Percentiles rank a stretch among this genome's conserved stretches.
These are phyloP conservation scores for Neocatenulostroma microsporum DNA, from an alignment of 2,329 filamentous ascomycete species.

Conservation along the genomic window DNA sequence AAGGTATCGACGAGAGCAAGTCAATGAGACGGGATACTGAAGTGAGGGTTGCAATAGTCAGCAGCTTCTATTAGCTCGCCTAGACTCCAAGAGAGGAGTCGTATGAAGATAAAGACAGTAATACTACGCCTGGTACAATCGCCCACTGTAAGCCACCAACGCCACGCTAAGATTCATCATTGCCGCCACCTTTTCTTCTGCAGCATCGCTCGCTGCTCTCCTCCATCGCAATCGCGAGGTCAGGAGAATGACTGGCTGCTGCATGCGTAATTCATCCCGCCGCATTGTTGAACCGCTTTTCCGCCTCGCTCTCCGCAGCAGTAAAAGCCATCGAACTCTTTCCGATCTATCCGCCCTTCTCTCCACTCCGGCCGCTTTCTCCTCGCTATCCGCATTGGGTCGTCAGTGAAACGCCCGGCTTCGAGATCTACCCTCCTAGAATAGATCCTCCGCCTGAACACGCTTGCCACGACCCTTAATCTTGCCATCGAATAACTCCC, in stretches of 20 bases:
- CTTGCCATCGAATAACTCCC: constrained; percentile 28
- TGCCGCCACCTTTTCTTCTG: background rate
- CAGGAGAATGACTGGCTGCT: background rate
- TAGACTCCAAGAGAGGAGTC: no score
- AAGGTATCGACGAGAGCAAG: background rate
- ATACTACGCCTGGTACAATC: background rate
- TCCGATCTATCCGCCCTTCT: no score
- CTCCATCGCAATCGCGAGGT: background rate
- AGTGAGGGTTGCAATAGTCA: constrained; percentile 1
- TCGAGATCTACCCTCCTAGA: no score
- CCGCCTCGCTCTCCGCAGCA: no score
- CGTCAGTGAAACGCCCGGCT: constrained; percentile 43
- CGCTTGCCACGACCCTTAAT: constrained; percentile 25
- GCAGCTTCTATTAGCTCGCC: no score
- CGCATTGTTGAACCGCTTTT: no score
- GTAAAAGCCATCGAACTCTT: no score
- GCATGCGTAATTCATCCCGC: no score
- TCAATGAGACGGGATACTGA: background rate
- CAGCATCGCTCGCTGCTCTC: background rate
- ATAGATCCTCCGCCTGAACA: constrained; percentile 9
- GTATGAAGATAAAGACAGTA: background rate
- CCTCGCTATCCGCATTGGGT: no score
- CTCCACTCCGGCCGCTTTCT: no score
- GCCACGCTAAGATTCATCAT: constrained; percentile 3
- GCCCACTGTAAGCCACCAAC: no score